Percentiles rank a stretch among this genome's conserved stretches.
phyloP scores from a whole-genome alignment of 2,329 filamentous ascomycete species.

The Neospermospora avenae region DNA sequence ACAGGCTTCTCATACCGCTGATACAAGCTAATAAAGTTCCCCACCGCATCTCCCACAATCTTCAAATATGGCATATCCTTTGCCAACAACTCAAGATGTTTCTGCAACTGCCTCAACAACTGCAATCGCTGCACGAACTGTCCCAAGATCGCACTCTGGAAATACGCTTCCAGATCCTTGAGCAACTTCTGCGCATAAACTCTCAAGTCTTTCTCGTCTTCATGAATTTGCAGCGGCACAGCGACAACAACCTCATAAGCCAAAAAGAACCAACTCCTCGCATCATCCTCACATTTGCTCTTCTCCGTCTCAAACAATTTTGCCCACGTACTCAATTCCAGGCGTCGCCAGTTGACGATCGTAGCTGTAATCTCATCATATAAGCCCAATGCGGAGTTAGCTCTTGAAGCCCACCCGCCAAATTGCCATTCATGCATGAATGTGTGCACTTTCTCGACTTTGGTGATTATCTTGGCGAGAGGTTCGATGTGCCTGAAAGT shows the following conservation, averaged over 20 bases:
- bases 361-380: slow-evolving; percentile 77
- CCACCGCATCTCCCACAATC: slow-evolving; percentile 60
- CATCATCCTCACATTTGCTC: slow-evolving; percentile 70
- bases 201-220: slow-evolving; percentile 55
- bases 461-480: slow-evolving; percentile 79
- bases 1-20: slow-evolving; percentile 66
- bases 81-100: slow-evolving; percentile 61
- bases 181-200: slow-evolving; percentile 67
- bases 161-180: slow-evolving; percentile 75
- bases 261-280: slow-evolving; percentile 93
- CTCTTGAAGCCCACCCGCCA: slow-evolving; percentile 76
- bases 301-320: slow-evolving; percentile 83
- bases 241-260: slow-evolving; percentile 87
- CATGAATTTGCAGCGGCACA: slow-evolving; percentile 64
- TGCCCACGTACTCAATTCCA: slow-evolving; percentile 91
- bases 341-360: slow-evolving; percentile 82
- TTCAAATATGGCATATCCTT: slow-evolving; percentile 56
- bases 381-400: slow-evolving; percentile 65
- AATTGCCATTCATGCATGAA: slow-evolving; percentile 92
- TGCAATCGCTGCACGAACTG: slow-evolving; percentile 73
- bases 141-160: slow-evolving; percentile 73
- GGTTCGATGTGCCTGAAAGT: slow-evolving; percentile 77
- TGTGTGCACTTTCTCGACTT: slow-evolving; percentile 81
- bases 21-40: slow-evolving; percentile 77
- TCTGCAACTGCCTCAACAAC: slow-evolving; percentile 62